Base-by-base conservation (phyloP, 148 eudicot genomes). In the Vaccinium vitisidaea region DNA sequence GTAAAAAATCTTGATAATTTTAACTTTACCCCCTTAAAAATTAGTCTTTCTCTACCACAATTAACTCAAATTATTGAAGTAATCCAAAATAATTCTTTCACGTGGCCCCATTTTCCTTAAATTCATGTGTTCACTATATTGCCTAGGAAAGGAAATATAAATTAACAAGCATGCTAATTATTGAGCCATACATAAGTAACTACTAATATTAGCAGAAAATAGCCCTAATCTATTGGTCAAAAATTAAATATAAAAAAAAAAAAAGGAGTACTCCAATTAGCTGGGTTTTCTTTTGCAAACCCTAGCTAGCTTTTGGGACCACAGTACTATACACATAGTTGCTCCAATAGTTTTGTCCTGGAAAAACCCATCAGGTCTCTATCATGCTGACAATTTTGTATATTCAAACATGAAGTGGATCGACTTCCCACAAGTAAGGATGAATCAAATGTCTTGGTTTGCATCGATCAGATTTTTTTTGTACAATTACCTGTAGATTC, bases 401-500 rank as follows among this genome's bases (percentile, higher is more conserved):
- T 67, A 67, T 82, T 48, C 76, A 67, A 67, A 46, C 30, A 65
- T 49, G 84, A 27, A 49, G 19, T 49, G 77, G 77, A 82, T 70
- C 83, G 63, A 49, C 76, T 69, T 82, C 84, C 84, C 77, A 70
- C 27, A 30, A 82, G 23, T 49, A 48, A 65, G 76, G 83, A 49
- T 67, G 43, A 69, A 56, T 82, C 77, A 50, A 30, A 82, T 78
- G 46, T 27, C 59, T 52, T 43, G 21, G 27, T 2, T 43, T 18
- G 50, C 78, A 36, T 77, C 74, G 74, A 69, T 77, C 36, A 77
- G 25, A 52, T 0, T 52, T 50, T n/a, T 74, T n/a, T 21, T 4
- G 21, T 2, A 23, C 30, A 2, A 36, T 36, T 73, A 32, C 49
- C 39, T 32, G 7, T 7, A 39, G 49, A 74, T 74, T 74, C 27